phyloP scores from a whole-genome alignment of 148 eudicot genomes.

The Bassia scoparia region DNA sequence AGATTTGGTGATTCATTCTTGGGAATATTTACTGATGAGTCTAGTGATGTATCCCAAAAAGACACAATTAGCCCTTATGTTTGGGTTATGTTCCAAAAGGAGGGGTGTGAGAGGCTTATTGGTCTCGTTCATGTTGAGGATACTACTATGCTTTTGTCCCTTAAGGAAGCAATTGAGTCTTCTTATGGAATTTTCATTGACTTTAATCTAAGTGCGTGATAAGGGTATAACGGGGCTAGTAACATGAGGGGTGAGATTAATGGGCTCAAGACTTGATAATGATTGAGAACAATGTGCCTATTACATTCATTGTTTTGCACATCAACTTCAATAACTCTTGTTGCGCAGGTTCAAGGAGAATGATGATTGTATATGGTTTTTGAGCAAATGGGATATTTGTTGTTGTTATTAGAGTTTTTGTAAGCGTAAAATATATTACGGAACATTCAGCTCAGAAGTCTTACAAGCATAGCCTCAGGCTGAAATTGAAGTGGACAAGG shows the following conservation, averaged over 20 bases:
- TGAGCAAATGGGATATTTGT: neutral
- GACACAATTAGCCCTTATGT: constrained; percentile 8
- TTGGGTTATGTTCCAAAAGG: neutral
- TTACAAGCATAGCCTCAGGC: neutral
- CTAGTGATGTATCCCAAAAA: neutral
- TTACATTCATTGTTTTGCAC: neutral
- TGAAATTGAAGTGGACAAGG: neutral
- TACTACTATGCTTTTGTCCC: constrained; percentile 1
- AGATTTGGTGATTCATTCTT: constrained; percentile 11
- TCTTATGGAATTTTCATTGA: neutral
- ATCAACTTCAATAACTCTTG: neutral
- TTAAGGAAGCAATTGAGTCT: neutral
- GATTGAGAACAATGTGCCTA: neutral
- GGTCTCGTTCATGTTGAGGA: constrained; percentile 6
- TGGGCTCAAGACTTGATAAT: neutral
- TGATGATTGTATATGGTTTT: neutral
- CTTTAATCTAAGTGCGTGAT: neutral
- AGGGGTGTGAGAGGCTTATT: neutral
- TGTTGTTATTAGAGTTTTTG: neutral
- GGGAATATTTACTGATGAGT: constrained; percentile 10
- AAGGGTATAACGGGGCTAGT: constrained; percentile 20
- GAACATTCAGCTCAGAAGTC: neutral
- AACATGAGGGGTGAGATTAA: neutral
- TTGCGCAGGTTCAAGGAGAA: neutral
- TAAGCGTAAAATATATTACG: neutral